Evolutionary conservation across 2,329 filamentous ascomycete species (phyloP).

Genomic region (Clonostachys sp.): DNA sequence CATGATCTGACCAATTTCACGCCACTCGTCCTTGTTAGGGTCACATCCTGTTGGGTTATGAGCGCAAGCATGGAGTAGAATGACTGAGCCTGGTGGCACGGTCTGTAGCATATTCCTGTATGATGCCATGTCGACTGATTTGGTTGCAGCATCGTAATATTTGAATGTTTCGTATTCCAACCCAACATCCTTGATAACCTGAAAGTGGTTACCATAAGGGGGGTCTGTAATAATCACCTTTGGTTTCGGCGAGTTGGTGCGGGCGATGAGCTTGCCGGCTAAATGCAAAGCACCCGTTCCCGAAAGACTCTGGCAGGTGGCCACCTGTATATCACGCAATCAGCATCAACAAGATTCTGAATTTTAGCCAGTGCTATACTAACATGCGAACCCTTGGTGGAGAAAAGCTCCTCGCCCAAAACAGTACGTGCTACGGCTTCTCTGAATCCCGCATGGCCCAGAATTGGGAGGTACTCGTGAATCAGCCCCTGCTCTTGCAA

Average conservation of each 20-base stretch:
- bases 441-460: neutral
- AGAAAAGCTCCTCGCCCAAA: no score
- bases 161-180: constrained; percentile 30
- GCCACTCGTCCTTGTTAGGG: constrained; percentile 23
- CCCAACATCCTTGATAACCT: constrained; percentile 12
- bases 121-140: constrained; percentile 10
- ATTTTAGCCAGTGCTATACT: no score
- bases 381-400: no score
- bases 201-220: constrained; percentile 34
- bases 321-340: no score
- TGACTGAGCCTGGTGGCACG: constrained; percentile 8
- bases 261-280: constrained; percentile 21
- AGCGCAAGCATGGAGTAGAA: constrained; percentile 28
- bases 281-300: constrained; percentile 33
- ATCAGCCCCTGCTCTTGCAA: constrained; percentile 9
- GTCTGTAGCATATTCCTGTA: no score
- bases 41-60: constrained; percentile 33
- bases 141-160: constrained; percentile 15
- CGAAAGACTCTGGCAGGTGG: constrained; percentile 26
- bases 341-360: no score
- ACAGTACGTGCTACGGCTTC: no score
- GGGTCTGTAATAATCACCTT: constrained; percentile 29
- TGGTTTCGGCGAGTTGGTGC: constrained; percentile 9
- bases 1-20: constrained; percentile 19
- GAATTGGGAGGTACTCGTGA: constrained; percentile 30